Evolutionary conservation across 441 rosid genomes (phyloP), one percentile per base, ranked within the genome.

Genomic region (Euphorbia schlechtendalii): DNA sequence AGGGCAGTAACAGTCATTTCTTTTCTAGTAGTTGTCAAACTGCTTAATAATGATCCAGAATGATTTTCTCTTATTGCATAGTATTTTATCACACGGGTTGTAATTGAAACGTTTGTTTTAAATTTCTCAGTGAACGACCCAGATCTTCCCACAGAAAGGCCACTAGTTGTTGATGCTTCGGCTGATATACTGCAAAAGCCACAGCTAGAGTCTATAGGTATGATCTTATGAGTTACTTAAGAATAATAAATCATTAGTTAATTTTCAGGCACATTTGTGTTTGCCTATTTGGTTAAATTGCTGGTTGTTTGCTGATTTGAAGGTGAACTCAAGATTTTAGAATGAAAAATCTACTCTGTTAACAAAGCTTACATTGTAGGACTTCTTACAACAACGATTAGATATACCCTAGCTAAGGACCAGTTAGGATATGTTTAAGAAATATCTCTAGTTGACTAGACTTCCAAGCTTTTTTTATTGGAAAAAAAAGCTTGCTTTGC

Each of bases 121-220:
- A 65, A 63, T 55, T 12, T 74, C 54, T 64, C 78, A 77, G 84
- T 67, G 53, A 55, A 73, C 60, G 69, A 46, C 60, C 56, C 49
- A 48, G 68, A 78, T 54, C 69, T 61, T 72, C 65, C 60, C 0
- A 58, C 64, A 56, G 77, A 68, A 65, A 83, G 80, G 69, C 79
- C 79, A 27, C 61, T 84, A 64, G 46, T 22, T 66, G 83, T 76
- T 63, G 87, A 77, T 59, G 80, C 72, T 54, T 78, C 84, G 7
- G 68, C 69, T 58, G 73, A 72, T 64, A 76, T 83, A 62, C 61
- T 89, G 60, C 80, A 61, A 45, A 79, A 72, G 72, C 63, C 65
- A 54, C 82, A 82, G 66, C 68, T 79, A 30, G 82, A 83, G 59
- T 78, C 86, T 59, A 67, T 76, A 76, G 96, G 98, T 89, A 80